phyloP scores from a whole-genome alignment of 169 alveolate genomes.

The Cryptosporidium tyzzeri region DNA sequence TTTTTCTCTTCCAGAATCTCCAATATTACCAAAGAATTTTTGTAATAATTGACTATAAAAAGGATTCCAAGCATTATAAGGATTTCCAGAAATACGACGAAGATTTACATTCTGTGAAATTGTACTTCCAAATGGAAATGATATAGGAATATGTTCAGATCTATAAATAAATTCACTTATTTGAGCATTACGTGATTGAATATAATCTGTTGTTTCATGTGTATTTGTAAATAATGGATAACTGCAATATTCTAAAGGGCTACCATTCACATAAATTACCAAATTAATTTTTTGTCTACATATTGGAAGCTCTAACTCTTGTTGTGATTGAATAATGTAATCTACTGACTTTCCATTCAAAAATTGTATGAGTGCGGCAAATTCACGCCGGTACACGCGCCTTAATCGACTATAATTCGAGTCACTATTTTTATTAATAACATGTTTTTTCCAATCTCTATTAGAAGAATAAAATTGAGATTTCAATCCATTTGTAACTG shows the following conservation, averaged over 20 bases:
- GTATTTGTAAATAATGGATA: constrained; percentile 66
- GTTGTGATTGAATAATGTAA: constrained; percentile 64
- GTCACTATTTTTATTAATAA: neutral
- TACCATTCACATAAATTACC: constrained; percentile 51
- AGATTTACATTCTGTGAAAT: constrained; percentile 39
- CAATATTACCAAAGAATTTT: constrained; percentile 13
- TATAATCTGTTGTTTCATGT: constrained; percentile 36
- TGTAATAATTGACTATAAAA: constrained; percentile 41
- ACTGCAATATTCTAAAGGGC: constrained; percentile 61
- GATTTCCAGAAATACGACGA: constrained; percentile 40
- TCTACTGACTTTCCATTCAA: constrained; percentile 51
- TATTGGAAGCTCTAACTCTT: constrained; percentile 69
- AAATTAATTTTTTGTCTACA: constrained; percentile 51
- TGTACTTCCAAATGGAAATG: constrained; percentile 71
- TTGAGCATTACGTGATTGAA: constrained; percentile 50
- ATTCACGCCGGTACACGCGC: constrained; percentile 35
- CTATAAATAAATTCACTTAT: constrained; percentile 55
- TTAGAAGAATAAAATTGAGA: neutral
- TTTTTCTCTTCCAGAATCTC: constrained; percentile 23
- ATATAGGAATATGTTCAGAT: constrained; percentile 19
- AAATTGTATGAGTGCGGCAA: constrained; percentile 49
- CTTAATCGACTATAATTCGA: constrained; percentile 13
- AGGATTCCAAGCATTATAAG: constrained; percentile 65
- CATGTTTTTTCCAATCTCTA: neutral
- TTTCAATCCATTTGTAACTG: neutral